Percentiles rank a stretch among this genome's conserved stretches.
Evolutionary conservation across 306 rosid species (phyloP).

Genomic region (Cucumis hystrix): DNA sequence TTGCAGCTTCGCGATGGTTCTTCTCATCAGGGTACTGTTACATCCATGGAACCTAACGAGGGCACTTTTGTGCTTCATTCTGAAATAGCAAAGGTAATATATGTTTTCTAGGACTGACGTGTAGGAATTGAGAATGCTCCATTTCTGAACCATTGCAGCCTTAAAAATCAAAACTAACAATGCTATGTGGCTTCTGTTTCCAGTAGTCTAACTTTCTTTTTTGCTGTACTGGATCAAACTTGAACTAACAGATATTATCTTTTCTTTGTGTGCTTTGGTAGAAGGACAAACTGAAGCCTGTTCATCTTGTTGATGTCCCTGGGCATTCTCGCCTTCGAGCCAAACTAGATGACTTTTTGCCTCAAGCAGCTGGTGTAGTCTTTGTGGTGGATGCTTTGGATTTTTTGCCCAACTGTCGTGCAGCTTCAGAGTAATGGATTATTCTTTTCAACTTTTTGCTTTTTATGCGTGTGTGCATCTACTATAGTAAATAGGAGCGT

Average conservation of each 20-base stretch:
- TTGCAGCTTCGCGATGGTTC: constrained; percentile 83
- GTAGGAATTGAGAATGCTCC: not conserved
- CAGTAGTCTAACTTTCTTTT: not conserved
- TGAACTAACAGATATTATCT: not conserved
- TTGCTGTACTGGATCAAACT: not conserved
- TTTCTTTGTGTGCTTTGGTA: constrained; percentile 15
- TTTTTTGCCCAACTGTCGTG: constrained; percentile 66
- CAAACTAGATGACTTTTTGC: constrained; percentile 75
- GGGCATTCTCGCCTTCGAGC: constrained; percentile 93
- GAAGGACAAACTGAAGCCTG: constrained; percentile 68
- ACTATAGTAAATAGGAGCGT: not conserved
- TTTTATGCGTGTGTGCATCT: not conserved
- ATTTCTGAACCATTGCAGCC: not conserved
- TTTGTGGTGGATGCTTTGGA: constrained; percentile 88
- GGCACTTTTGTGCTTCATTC: constrained; percentile 73
- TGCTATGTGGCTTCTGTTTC: not conserved
- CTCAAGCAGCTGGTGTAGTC: constrained; percentile 72
- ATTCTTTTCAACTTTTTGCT: not conserved
- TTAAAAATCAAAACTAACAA: not conserved
- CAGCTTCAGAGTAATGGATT: constrained; percentile 70
- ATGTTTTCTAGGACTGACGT: not conserved
- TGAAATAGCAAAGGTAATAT: constrained; percentile 52
- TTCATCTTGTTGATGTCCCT: constrained; percentile 81
- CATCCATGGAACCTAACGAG: constrained; percentile 91
- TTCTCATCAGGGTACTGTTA: constrained; percentile 82